These are phyloP conservation scores for Talaromyces pinophilus DNA, from an alignment of 2,329 filamentous ascomycete genomes.

Conservation along the genomic window DNA sequence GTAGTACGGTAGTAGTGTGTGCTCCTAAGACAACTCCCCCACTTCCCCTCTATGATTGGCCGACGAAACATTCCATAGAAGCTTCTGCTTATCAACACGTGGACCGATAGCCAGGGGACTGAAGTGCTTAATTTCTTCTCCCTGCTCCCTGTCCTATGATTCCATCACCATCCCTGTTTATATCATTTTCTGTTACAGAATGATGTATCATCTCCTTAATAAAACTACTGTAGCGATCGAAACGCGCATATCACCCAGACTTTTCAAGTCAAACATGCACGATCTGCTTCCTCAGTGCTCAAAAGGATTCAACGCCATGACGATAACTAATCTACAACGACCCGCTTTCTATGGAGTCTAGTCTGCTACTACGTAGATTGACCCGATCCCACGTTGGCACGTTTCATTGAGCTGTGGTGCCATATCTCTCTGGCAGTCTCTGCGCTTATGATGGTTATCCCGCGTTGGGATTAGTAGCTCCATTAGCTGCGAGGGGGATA, in stretches of 20 bases:
- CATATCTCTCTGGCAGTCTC: neutral
- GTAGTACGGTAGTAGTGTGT: no score
- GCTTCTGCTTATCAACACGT: constrained; percentile 8
- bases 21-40: no score
- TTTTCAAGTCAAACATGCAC: neutral
- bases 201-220: neutral
- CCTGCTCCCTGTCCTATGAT: neutral
- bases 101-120: neutral
- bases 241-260: neutral
- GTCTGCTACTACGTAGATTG: neutral
- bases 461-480: constrained; percentile 3
- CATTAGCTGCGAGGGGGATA: neutral
- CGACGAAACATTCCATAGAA: neutral
- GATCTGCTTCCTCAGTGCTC: neutral
- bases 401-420: neutral
- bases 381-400: constrained; percentile 6
- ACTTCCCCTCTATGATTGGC: neutral
- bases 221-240: neutral
- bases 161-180: neutral
- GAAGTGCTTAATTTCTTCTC: neutral
- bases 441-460: neutral
- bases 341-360: constrained; percentile 3
- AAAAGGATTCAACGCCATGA: neutral
- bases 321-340: neutral
- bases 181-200: neutral